Percentiles rank a stretch among this genome's conserved stretches.
phyloP scores from a whole-genome alignment of 202 grass and related monocot genomes.

The Carex arenaria region DNA sequence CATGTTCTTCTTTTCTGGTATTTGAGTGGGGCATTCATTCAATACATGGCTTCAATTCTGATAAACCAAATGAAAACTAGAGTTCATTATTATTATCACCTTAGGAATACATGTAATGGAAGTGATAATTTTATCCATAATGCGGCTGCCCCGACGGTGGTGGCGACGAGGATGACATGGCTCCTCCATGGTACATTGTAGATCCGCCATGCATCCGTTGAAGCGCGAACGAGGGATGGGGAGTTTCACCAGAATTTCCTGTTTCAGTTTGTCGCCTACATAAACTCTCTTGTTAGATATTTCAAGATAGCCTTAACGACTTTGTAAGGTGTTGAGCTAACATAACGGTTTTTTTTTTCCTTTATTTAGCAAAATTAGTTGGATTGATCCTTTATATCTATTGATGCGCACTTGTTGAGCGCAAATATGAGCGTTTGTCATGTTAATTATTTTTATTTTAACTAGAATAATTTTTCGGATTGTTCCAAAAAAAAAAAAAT shows the following conservation, averaged over 20 bases:
- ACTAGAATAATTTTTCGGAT: too few relatives aligned
- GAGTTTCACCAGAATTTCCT: not conserved
- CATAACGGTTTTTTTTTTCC: not conserved
- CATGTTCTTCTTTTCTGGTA: not conserved
- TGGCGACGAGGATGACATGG: conserved; percentile 18
- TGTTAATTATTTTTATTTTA: not conserved
- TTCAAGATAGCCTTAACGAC: not conserved
- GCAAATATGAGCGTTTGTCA: not conserved
- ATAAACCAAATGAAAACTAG: not conserved
- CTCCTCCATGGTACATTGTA: conserved; percentile 2
- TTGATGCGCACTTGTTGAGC: not conserved
- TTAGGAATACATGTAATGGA: conserved; percentile 19
- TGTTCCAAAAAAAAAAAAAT: too few relatives aligned
- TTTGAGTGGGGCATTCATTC: not conserved
- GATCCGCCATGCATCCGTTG: conserved; percentile 20
- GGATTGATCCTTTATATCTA: not conserved
- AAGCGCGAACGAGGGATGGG: not conserved
- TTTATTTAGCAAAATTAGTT: conserved; percentile 13
- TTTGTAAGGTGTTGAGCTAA: not conserved
- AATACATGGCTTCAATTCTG: not conserved
- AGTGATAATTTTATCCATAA: conserved; percentile 24
- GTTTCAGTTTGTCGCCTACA: conserved; percentile 12
- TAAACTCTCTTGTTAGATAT: conserved; percentile 17
- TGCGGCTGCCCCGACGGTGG: not conserved
- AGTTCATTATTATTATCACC: not conserved